phyloP scores from a whole-genome alignment of 2,329 filamentous ascomycete species.

The Curvularia verruculosa region DNA sequence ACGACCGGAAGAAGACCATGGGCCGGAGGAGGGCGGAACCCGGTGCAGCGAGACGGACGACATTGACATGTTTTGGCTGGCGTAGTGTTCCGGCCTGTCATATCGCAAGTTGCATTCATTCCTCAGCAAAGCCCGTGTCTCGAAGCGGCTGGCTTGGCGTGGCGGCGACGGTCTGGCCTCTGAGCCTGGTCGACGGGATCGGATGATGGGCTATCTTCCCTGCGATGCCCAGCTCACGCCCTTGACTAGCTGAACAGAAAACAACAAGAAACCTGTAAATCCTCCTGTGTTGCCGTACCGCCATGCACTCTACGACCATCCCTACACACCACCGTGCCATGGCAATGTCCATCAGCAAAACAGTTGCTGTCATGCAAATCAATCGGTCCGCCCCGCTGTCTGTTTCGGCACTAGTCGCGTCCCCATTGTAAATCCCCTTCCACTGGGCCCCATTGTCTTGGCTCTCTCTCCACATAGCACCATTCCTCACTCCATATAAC shows the following conservation, averaged over 20 bases:
- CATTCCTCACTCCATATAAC: neutral
- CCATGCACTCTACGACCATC: too few species aligned
- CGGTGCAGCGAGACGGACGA: neutral
- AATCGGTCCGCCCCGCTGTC: neutral
- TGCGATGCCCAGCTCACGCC: conserved; percentile 4
- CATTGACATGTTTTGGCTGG: too few species aligned
- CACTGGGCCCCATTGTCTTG: too few species aligned
- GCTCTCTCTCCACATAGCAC: neutral
- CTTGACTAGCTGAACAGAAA: neutral
- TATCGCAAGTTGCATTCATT: neutral
- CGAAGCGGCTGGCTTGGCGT: conserved; percentile 7
- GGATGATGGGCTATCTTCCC: neutral
- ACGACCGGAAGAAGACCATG: neutral
- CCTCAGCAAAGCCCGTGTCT: neutral
- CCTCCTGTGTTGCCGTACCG: neutral
- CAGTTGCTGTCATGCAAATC: neutral
- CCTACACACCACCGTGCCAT: neutral
- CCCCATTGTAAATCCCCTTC: neutral
- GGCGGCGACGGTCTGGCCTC: conserved; percentile 13
- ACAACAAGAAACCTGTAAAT: neutral
- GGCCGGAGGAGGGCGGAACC: too few species aligned
- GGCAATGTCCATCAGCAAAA: neutral
- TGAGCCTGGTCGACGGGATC: conserved; percentile 1
- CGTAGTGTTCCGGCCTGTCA: neutral
- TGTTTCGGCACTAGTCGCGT: neutral